phyloP scores from a whole-genome alignment of 768 basidiomycete species.

The Suillus spraguei region DNA sequence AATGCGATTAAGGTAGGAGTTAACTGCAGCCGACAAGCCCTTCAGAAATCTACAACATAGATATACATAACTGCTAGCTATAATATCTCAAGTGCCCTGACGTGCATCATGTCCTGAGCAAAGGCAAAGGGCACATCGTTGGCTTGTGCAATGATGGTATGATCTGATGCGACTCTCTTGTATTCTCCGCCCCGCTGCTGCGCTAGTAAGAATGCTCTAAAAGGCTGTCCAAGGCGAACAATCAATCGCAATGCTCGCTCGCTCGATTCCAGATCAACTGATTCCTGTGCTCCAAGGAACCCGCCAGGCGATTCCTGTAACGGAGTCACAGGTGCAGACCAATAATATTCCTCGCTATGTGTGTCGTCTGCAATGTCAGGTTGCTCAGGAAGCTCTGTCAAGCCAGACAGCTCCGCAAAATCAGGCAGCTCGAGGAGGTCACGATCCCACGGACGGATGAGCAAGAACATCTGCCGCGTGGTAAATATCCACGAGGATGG shows the following conservation, averaged over 20 bases:
- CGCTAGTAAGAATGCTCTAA: background rate
- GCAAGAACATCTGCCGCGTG: background rate
- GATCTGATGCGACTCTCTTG: background rate
- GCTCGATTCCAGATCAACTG: background rate
- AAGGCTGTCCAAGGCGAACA: background rate
- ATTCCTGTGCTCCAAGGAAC: too few species aligned
- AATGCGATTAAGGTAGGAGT: too few species aligned
- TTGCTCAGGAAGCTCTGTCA: background rate
- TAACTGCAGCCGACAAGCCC: too few species aligned
- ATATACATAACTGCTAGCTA: background rate
- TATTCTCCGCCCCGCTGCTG: background rate
- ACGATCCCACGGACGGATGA: background rate
- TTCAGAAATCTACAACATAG: too few species aligned
- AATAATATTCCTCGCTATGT: background rate
- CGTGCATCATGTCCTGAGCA: background rate
- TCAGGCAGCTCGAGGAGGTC: background rate
- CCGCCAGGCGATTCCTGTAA: background rate
- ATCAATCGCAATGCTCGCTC: background rate
- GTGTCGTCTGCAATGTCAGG: background rate
- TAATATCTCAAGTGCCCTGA: background rate
- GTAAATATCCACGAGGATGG: background rate
- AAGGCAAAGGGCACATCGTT: background rate
- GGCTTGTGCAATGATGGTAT: background rate
- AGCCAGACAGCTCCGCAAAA: background rate
- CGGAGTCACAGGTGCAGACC: background rate